Conservation (phyloP, 1,139 yeast genomes). For the Spencermartinsiella ligniputridi region DNA sequence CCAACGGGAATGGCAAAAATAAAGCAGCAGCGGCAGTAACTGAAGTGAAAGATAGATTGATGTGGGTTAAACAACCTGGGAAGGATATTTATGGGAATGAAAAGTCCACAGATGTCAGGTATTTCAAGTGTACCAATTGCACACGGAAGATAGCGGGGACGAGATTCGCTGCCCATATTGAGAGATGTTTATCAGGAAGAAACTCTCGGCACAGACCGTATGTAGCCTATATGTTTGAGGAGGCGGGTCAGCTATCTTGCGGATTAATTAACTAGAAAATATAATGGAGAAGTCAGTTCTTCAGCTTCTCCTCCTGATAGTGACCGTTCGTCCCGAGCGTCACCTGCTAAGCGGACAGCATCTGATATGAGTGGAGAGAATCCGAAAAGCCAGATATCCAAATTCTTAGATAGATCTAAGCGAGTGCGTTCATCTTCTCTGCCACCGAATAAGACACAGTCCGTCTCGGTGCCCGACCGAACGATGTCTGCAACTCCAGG, state of each 20-base stretch:
- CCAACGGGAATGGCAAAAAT: slow-evolving; percentile 12
- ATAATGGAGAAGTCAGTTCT: slow-evolving; percentile 11
- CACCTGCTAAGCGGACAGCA: slow-evolving; percentile 20
- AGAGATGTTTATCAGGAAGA: slow-evolving; percentile 71
- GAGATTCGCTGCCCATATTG: slow-evolving; percentile 88
- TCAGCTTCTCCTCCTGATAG: slow-evolving; percentile 17
- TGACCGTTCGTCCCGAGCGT: slow-evolving; percentile 10
- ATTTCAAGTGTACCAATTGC: slow-evolving; percentile 78
- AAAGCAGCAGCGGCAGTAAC: slow-evolving; percentile 7
- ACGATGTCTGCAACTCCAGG: slow-evolving; percentile 1
- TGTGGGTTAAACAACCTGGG: slow-evolving; percentile 30
- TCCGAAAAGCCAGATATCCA: slow-evolving; percentile 27
- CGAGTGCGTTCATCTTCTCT: background rate
- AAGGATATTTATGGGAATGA: slow-evolving; percentile 50
- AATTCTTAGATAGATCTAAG: slow-evolving; percentile 23
- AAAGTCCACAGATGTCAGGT: slow-evolving; percentile 42
- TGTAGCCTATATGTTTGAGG: slow-evolving; percentile 7
- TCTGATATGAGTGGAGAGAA: slow-evolving; percentile 12
- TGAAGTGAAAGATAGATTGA: slow-evolving; percentile 28
- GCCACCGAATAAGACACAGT: background rate
- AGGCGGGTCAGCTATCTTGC: background rate
- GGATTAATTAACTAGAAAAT: background rate
- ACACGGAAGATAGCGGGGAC: slow-evolving; percentile 84
- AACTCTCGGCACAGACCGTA: slow-evolving; percentile 23
- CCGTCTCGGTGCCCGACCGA: background rate